Conservation (phyloP, 192 early-diverging fungal species). For the Glomus cerebriforme region DNA sequence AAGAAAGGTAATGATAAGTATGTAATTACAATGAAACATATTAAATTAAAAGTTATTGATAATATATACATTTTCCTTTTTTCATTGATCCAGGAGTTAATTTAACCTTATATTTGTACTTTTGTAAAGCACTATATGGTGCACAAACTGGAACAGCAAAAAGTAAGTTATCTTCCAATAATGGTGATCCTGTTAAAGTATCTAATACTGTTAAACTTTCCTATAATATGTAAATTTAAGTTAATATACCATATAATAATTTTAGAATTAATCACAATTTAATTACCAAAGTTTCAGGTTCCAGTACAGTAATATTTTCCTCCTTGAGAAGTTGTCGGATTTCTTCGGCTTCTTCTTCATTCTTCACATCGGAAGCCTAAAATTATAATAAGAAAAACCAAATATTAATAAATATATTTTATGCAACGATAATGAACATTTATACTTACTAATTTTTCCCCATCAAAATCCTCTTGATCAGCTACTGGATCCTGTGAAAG, state of each 20-base stretch:
- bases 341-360: conserved; percentile 43
- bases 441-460: not conserved
- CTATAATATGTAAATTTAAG: conserved; percentile 17
- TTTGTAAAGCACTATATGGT: conserved; percentile 81
- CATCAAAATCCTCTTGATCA: conserved; percentile 4
- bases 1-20: not conserved
- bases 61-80: conserved; percentile 77
- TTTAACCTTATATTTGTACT: conserved; percentile 96
- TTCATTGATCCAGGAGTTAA: conserved; percentile 88
- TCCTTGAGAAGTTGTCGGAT: conserved; percentile 58
- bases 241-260: not conserved
- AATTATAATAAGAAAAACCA: not conserved
- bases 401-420: not conserved
- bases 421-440: not conserved
- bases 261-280: not conserved
- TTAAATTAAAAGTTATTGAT: not conserved
- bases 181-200: conserved; percentile 77
- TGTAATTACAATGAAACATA: conserved; percentile 21
- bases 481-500: conserved; percentile 33
- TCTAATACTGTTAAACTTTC: conserved; percentile 72
- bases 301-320: conserved; percentile 59
- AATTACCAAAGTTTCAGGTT: conserved; percentile 49
- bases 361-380: not conserved
- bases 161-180: conserved; percentile 75
- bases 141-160: conserved; percentile 93